These are phyloP conservation scores for Termitomyces sp. DNA, from an alignment of 768 basidiomycete genomes.

Conservation along the genomic window DNA sequence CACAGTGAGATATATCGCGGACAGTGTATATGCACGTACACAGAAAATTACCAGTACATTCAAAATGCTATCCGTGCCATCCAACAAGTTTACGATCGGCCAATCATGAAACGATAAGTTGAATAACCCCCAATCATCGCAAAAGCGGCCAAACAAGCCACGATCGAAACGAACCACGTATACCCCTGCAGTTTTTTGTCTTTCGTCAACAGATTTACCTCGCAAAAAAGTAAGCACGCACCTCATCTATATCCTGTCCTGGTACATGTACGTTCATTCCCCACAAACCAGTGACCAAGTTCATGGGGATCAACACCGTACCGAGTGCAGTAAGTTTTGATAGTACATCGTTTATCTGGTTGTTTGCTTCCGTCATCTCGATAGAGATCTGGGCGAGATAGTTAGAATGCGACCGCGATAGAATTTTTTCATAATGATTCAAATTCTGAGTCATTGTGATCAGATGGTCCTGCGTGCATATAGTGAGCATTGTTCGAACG, in stretches of 20 bases:
- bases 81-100: slow-evolving; percentile 17
- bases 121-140: slow-evolving; percentile 78
- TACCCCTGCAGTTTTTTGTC: slow-evolving; percentile 37
- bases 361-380: slow-evolving; percentile 99
- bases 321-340: slow-evolving; percentile 96
- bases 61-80: neutral
- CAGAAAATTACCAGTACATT: neutral
- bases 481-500: neutral
- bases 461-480: slow-evolving; percentile 68
- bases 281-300: slow-evolving; percentile 94
- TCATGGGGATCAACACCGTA: slow-evolving; percentile 97
- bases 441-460: slow-evolving; percentile 99
- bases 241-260: slow-evolving; percentile 54
- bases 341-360: slow-evolving; percentile 98
- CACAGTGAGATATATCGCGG: neutral
- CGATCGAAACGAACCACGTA: slow-evolving; percentile 86
- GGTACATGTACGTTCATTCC: slow-evolving; percentile 99
- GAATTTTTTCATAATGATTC: slow-evolving; percentile 99
- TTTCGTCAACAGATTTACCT: slow-evolving; percentile 15
- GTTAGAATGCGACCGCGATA: slow-evolving; percentile 97
- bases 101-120: slow-evolving; percentile 72
- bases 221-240: slow-evolving; percentile 19
- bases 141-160: slow-evolving; percentile 74
- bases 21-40: neutral
- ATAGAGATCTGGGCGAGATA: slow-evolving; percentile 99